These are phyloP conservation scores for Vigna radiata DNA, from an alignment of 306 rosid genomes.

Conservation along the genomic window DNA sequence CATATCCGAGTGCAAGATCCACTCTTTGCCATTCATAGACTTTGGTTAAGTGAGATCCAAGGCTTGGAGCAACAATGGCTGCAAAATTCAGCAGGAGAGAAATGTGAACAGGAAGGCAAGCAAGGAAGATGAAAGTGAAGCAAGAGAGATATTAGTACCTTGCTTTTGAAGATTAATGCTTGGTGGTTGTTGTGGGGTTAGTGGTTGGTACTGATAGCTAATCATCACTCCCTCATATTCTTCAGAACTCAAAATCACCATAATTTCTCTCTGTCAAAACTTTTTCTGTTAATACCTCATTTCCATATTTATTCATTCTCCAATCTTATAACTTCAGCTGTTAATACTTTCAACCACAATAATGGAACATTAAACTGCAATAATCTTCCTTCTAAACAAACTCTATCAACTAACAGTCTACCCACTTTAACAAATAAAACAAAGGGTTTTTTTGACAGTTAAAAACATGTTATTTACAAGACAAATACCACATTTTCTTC, in stretches of 20 bases:
- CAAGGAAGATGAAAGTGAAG: slow-evolving; percentile 35
- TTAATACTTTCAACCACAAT: background rate
- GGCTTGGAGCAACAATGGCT: slow-evolving; percentile 38
- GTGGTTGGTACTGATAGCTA: slow-evolving; percentile 13
- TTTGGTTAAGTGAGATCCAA: slow-evolving; percentile 36
- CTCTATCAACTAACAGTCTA: background rate
- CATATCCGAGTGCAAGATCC: slow-evolving; percentile 45
- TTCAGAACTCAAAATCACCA: slow-evolving; percentile 11
- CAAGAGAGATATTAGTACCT: background rate
- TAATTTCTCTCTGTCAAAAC: background rate
- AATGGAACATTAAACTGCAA: background rate
- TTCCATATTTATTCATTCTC: slow-evolving; percentile 16
- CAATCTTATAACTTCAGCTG: background rate
- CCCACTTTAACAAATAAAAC: background rate
- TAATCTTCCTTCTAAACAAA: background rate
- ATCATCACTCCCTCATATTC: slow-evolving; percentile 27
- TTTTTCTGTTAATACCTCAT: background rate
- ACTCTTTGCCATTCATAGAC: slow-evolving; percentile 63
- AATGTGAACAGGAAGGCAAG: slow-evolving; percentile 49
- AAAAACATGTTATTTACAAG: background rate
- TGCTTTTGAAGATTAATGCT: slow-evolving; percentile 14
- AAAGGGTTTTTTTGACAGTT: background rate
- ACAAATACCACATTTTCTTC: too few species aligned
- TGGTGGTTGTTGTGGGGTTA: slow-evolving; percentile 31
- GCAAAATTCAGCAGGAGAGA: slow-evolving; percentile 48